Conservation (phyloP, 2,329 filamentous ascomycete species). For the Hypoxylon rubiginosum region DNA sequence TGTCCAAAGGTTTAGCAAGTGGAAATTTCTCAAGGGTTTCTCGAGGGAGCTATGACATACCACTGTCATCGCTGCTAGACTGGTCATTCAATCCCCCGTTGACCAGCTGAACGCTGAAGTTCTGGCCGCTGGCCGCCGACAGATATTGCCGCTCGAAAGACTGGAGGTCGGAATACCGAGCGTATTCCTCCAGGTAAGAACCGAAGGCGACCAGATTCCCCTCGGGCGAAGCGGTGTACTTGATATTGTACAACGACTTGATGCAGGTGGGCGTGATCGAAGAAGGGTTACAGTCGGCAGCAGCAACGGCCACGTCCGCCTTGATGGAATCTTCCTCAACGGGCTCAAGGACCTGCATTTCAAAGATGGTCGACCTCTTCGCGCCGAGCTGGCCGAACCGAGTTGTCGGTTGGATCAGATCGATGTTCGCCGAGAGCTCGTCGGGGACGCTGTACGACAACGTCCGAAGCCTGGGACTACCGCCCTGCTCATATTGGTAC, state of each 20-base stretch:
- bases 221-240: conserved; percentile 67
- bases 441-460: conserved; percentile 54
- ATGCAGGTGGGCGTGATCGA: conserved; percentile 61
- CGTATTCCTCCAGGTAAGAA: conserved; percentile 63
- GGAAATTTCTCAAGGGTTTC: background rate
- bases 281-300: conserved; percentile 54
- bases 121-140: conserved; percentile 63
- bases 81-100: conserved; percentile 68
- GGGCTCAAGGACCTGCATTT: conserved; percentile 46
- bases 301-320: conserved; percentile 32
- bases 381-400: conserved; percentile 60
- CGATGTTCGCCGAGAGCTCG: conserved; percentile 56
- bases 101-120: conserved; percentile 70
- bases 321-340: conserved; percentile 40
- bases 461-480: conserved; percentile 57
- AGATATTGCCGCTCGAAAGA: conserved; percentile 68
- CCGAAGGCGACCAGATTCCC: conserved; percentile 73
- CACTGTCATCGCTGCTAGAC: conserved; percentile 55
- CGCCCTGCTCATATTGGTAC: conserved; percentile 58
- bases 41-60: conserved; percentile 35
- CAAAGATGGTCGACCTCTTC: conserved; percentile 49
- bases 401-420: conserved; percentile 65
- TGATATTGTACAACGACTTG: conserved; percentile 60
- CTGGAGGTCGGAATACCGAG: conserved; percentile 66
- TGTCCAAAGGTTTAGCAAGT: conserved; percentile 34